phyloP scores from a whole-genome alignment of 2,329 filamentous ascomycete genomes.

The Helotiales sp. region DNA sequence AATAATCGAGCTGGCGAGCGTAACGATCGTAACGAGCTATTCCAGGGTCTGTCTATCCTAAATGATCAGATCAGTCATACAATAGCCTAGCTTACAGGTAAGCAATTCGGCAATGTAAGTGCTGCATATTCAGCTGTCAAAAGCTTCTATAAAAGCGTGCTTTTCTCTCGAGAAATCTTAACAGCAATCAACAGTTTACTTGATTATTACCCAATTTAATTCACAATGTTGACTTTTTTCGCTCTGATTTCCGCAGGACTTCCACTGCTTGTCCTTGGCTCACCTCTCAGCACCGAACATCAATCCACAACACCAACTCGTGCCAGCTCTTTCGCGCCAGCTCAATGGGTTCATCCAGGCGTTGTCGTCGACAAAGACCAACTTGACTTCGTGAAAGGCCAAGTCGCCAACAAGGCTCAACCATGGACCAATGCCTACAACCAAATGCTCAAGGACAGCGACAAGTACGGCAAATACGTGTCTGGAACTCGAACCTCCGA shows the following conservation, averaged over 20 bases:
- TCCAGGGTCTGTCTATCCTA: background rate
- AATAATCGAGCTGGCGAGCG: background rate
- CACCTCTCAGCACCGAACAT: background rate
- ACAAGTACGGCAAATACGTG: conserved; percentile 26
- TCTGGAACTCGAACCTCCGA: conserved; percentile 21
- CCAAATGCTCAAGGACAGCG: conserved; percentile 28
- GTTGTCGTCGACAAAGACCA: conserved; percentile 17
- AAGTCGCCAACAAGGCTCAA: conserved; percentile 12
- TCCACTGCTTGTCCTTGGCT: conserved; percentile 4
- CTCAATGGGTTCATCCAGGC: conserved; percentile 17
- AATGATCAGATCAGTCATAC: background rate
- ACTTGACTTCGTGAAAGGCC: conserved; percentile 17
- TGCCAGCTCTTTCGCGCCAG: conserved; percentile 10
- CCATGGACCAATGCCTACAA: conserved; percentile 31
- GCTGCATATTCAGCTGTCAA: too few species aligned
- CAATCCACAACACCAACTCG: conserved; percentile 1
- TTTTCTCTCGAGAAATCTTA: too few species aligned
- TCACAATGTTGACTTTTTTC: background rate
- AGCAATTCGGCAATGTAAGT: background rate
- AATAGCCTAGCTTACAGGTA: background rate
- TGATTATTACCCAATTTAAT: too few species aligned
- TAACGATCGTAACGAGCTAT: background rate
- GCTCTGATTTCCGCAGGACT: background rate
- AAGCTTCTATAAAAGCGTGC: too few species aligned
- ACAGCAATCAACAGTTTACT: too few species aligned